Evolutionary conservation across 1,139 yeast genomes (phyloP), one percentile per base, ranked within the genome.

Genomic region (Saccharomycopsis hybrid): DNA sequence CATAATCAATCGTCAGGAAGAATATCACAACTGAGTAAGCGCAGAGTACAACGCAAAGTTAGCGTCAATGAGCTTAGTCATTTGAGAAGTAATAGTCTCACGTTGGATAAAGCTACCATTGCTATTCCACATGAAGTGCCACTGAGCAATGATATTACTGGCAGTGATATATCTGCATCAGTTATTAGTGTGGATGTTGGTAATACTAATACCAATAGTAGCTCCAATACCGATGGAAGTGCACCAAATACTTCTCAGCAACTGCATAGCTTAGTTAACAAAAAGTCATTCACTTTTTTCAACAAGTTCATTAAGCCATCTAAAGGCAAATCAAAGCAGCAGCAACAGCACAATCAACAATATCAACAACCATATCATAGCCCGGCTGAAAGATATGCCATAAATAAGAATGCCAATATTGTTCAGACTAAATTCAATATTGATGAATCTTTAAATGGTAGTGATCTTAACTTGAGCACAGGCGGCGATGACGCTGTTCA

Each of bases 11-110:
- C n/a, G n/a, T n/a, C n/a, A n/a, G n/a, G n/a, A 32, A 32, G 35
- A 32, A 32, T 11, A 32, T 8, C 35, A 32, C 35, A 8, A 32
- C 11, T 11, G 11, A 32, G 35, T 11, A 31, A 31, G 33, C 7
- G 13, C 7, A 8, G 39, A 3, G 46, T 40, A 4, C 40, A 54
- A 24, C 24, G 52, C 11, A 49, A 49, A 33, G 46, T 51, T 28
- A 51, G 54, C 40, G 36, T 51, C 33, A 50, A 39, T n/a, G 49
- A 50, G 18, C 37, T 50, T 3, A 40, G 8, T 18, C 53, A 50
- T 41, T 41, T 50, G 8, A 38, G 50, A 27, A 50, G 47, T 29
- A 49, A 45, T 28, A 50, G 53, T 35, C n/a, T 50, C n/a, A n/a
- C 11, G 35, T 32, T 8, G 35, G 11, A 32, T 11, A 32, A 32